Evolutionary conservation across 2,329 filamentous ascomycete genomes (phyloP).

Genomic region (Neopestalotiopsis sp.): DNA sequence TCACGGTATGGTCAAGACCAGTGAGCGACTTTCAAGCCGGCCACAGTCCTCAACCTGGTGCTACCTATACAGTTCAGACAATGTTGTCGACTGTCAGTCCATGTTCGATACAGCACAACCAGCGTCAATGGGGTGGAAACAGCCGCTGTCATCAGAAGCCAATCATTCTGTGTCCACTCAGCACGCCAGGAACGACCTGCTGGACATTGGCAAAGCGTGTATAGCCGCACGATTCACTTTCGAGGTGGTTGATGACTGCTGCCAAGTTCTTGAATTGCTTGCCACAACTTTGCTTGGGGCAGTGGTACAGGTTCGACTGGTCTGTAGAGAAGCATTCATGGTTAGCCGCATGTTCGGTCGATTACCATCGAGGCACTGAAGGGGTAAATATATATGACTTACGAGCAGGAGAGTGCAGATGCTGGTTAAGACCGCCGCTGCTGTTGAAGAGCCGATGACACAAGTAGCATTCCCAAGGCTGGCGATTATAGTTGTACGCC

Average conservation of each 20-base stretch:
- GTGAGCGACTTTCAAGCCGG: background rate
- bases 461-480: conserved; percentile 56
- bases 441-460: conserved; percentile 51
- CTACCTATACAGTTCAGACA: too few species aligned
- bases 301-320: conserved; percentile 45
- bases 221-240: conserved; percentile 47
- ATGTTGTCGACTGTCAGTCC: too few species aligned
- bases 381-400: conserved; percentile 30
- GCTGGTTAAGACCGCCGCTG: conserved; percentile 48
- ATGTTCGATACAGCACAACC: background rate
- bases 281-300: conserved; percentile 39
- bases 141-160: background rate
- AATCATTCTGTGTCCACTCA: conserved; percentile 5
- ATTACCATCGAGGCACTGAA: background rate
- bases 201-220: conserved; percentile 40
- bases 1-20: too few species aligned
- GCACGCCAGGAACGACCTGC: conserved; percentile 1
- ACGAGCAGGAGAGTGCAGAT: conserved; percentile 59
- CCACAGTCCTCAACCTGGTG: background rate
- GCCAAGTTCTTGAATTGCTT: conserved; percentile 46
- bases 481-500: conserved; percentile 58
- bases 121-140: background rate
- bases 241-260: conserved; percentile 46
- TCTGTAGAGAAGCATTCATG: conserved; percentile 29
- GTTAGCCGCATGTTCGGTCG: conserved; percentile 11